Conservation (phyloP, 2,329 filamentous ascomycete genomes). For the Beauveria brongniartii region DNA sequence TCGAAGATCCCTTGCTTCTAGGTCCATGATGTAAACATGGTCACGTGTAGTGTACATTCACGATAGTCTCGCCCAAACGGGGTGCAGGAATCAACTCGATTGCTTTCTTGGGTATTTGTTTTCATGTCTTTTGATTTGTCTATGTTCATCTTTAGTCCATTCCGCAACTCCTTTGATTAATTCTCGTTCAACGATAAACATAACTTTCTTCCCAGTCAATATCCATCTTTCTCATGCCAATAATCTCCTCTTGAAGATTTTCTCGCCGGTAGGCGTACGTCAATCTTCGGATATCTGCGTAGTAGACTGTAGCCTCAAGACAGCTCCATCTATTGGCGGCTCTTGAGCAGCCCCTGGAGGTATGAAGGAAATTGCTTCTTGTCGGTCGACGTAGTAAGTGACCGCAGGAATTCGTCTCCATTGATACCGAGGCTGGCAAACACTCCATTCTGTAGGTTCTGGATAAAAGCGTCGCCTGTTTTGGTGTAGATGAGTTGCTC, state of each 20-base stretch:
- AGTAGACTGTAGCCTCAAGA: not conserved
- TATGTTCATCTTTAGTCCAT: constrained; percentile 6
- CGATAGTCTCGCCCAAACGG: not conserved
- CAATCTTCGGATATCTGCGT: not conserved
- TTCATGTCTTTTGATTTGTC: constrained; percentile 5
- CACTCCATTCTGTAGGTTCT: constrained; percentile 55
- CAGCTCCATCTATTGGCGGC: constrained; percentile 22
- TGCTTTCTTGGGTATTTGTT: constrained; percentile 1
- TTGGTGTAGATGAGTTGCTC: constrained; percentile 89
- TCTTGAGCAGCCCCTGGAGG: constrained; percentile 49
- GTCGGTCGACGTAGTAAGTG: constrained; percentile 50
- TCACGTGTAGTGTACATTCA: not conserved
- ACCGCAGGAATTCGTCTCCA: constrained; percentile 50
- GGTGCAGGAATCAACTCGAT: not conserved
- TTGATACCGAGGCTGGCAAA: constrained; percentile 58
- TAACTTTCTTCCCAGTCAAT: not conserved
- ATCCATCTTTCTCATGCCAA: not conserved
- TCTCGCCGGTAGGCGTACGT: not conserved
- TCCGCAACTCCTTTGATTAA: constrained; percentile 10
- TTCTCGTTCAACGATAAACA: not conserved
- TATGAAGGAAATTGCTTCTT: constrained; percentile 58
- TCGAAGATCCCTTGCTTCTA: not conserved
- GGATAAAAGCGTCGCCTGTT: constrained; percentile 73
- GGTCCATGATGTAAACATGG: not conserved
- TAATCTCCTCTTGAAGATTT: not conserved